Evolutionary conservation across 1,139 yeast species (phyloP).

Genomic region (Candida tetrigidarum): DNA sequence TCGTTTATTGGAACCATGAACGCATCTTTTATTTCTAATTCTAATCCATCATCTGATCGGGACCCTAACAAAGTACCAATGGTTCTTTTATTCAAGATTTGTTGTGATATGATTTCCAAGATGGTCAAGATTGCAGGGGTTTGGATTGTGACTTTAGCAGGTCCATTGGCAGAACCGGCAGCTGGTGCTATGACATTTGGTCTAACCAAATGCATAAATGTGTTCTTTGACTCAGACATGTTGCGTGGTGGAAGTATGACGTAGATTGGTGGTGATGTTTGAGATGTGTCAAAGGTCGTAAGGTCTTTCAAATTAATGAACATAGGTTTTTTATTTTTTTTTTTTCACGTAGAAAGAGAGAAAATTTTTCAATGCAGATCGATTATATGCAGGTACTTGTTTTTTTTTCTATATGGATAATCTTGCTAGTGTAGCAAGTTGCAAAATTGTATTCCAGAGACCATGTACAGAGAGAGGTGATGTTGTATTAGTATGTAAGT

Average conservation of each 20-base stretch:
- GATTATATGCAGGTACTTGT: background rate
- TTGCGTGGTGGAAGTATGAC: background rate
- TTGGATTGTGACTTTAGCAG: constrained; percentile 59
- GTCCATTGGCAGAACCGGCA: constrained; percentile 47
- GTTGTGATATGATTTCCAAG: constrained; percentile 51
- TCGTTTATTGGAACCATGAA: constrained; percentile 86
- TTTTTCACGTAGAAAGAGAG: background rate
- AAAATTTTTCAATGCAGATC: background rate
- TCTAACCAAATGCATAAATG: constrained; percentile 61
- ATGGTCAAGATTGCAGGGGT: constrained; percentile 79
- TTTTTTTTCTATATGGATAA: background rate
- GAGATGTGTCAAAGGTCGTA: too few relatives aligned
- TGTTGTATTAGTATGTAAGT: too few relatives aligned
- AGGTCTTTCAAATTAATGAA: background rate
- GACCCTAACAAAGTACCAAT: constrained; percentile 85
- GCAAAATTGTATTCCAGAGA: too few relatives aligned
- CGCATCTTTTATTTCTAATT: constrained; percentile 74
- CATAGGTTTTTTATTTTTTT: background rate
- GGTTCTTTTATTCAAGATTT: constrained; percentile 57
- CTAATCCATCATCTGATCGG: constrained; percentile 86
- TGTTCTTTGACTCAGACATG: constrained; percentile 15
- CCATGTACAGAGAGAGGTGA: too few relatives aligned
- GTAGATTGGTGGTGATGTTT: too few relatives aligned
- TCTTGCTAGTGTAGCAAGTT: background rate
- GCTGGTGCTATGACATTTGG: constrained; percentile 62